Base-by-base conservation (phyloP, 441 rosid species). In the Jatropha podagrica region DNA sequence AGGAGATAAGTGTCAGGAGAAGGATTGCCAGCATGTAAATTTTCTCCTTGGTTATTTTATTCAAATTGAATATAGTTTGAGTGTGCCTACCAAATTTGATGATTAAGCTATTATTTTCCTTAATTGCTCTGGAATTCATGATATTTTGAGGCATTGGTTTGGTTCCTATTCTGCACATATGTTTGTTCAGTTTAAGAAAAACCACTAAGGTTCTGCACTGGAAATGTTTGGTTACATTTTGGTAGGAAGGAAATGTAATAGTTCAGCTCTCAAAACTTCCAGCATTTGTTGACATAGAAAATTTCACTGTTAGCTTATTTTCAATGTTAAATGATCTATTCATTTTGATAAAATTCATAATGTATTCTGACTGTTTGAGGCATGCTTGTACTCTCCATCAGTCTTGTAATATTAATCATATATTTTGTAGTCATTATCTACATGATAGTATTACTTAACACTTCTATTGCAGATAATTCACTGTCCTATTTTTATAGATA, bases 1-100 rank as follows among this genome's bases (percentile, higher is more conserved):
- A 83, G 87, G 99, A 95, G 85, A 88, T 95, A 18, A 56, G 84
- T 69, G 80, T 88, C 67, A 87, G 97, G 82, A 84, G 87, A 86
- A 88, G 86, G 77, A 88, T 95, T 23, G 79, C 87, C 55, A 89
- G 83, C 83, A 92, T 85, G 97, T 95, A 88, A 60, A 73, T 72
- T 77, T 84, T 40, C 75, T 38, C 26, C 32, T 26, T 17, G 40
- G 46, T 3, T 67, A 27, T 6, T 51, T 42, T 7, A 3, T 38
- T 55, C 65, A 68, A 20, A 64, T 37, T 27, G 38, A 11, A 9
- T 20, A 7, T 5, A 44, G 17, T 20, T 49, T 78, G 13, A 63
- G 11, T 46, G 56, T 55, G 15, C 49, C 2, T 20, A 9, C 12
- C 32, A 32, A 32, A 8, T 3, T 12, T 49, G 27, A 37, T 68